Evolutionary conservation across 306 rosid genomes (phyloP).

Genomic region (Gynostemma pentaphyllum): DNA sequence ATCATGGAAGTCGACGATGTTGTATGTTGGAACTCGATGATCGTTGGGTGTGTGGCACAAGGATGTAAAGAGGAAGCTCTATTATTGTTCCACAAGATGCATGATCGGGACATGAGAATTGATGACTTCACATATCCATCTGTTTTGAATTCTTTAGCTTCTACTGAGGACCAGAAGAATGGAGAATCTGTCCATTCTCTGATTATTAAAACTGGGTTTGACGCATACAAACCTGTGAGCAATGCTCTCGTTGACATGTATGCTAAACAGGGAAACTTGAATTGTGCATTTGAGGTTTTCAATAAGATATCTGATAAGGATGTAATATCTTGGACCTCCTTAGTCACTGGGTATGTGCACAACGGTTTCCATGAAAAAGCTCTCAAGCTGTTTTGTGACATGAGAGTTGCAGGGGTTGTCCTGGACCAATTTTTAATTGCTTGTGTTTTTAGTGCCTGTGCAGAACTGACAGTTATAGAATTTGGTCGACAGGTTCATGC

Average conservation of each 20-base stretch:
- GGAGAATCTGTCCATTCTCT: constrained; percentile 48
- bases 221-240: constrained; percentile 45
- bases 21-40: constrained; percentile 82
- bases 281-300: constrained; percentile 47
- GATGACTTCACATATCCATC: constrained; percentile 85
- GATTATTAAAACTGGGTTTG: constrained; percentile 65
- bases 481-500: constrained; percentile 79
- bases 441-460: constrained; percentile 68
- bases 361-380: constrained; percentile 60
- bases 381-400: constrained; percentile 42
- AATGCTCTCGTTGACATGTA: constrained; percentile 89
- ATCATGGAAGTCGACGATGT: constrained; percentile 59
- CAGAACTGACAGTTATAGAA: constrained; percentile 62
- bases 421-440: constrained; percentile 64
- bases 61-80: constrained; percentile 55
- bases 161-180: constrained; percentile 22
- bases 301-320: constrained; percentile 49
- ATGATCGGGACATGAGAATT: constrained; percentile 44
- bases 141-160: constrained; percentile 44
- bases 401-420: constrained; percentile 50
- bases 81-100: constrained; percentile 56
- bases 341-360: constrained; percentile 68
- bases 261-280: constrained; percentile 50
- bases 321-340: constrained; percentile 89
- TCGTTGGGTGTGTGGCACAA: constrained; percentile 70